Evolutionary conservation across 2,329 filamentous ascomycete species (phyloP).

Genomic region (Colletotrichum magnum): DNA sequence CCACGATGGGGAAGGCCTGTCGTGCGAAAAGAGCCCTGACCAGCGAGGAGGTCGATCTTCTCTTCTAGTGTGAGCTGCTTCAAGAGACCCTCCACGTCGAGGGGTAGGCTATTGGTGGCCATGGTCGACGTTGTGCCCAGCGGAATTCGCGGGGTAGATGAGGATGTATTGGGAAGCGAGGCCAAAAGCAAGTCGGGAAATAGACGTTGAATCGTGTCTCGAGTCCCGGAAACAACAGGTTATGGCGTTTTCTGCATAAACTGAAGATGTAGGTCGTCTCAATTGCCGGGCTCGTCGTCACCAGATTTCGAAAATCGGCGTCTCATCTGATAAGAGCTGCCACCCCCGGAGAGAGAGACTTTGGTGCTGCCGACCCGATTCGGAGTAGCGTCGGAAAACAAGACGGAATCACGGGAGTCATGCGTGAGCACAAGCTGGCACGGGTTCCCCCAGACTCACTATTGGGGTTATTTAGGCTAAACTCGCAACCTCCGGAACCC

Average conservation of each 20-base stretch:
- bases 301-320: not conserved
- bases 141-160: not conserved
- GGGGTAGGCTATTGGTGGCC: not conserved
- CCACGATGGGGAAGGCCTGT: conserved; percentile 37
- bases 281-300: not conserved
- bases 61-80: conserved; percentile 40
- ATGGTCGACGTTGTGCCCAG: not conserved
- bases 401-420: conserved; percentile 22
- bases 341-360: too few species aligned
- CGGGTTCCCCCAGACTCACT: not conserved
- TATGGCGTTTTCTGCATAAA: too few species aligned
- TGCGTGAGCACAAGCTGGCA: conserved; percentile 22
- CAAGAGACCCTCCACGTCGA: conserved; percentile 38
- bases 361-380: conserved; percentile 6
- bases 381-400: conserved; percentile 38
- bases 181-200: not conserved
- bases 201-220: not conserved
- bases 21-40: conserved; percentile 36
- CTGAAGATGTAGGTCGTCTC: too few species aligned
- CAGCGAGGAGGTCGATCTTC: conserved; percentile 41
- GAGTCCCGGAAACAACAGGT: too few species aligned
- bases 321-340: conserved; percentile 17
- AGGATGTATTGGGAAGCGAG: too few species aligned
- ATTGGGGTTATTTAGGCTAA: conserved; percentile 37
- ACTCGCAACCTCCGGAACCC: conserved; percentile 27